Conservation (phyloP, 352 stramenopile species). For the Globisporangium carolinianum region DNA sequence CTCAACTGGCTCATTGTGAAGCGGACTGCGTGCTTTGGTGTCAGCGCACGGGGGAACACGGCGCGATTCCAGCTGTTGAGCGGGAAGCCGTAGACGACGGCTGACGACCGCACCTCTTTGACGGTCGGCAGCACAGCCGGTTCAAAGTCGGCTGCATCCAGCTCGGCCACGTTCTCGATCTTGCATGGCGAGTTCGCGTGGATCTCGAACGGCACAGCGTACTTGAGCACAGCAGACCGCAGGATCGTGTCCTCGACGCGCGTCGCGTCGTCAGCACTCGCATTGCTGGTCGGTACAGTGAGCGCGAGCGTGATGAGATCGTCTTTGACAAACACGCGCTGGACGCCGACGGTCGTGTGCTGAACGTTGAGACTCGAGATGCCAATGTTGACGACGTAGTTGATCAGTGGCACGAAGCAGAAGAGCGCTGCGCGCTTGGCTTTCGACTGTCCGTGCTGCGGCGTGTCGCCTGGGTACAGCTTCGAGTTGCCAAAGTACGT, state of each 20-base stretch:
- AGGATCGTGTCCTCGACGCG: constrained; percentile 11
- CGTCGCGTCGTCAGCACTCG: background rate
- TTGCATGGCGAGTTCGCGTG: constrained; percentile 3
- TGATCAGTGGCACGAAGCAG: constrained; percentile 4
- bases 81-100: constrained; percentile 8
- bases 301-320: constrained; percentile 5
- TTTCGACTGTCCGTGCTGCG: background rate
- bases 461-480: constrained; percentile 3
- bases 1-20: background rate
- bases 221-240: background rate
- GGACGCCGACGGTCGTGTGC: constrained; percentile 5
- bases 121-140: constrained; percentile 2
- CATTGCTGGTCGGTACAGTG: background rate
- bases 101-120: constrained; percentile 5
- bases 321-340: constrained; percentile 7
- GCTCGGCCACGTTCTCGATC: background rate
- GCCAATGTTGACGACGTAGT: constrained; percentile 4
- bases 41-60: background rate
- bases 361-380: constrained; percentile 6
- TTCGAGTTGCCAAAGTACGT: constrained; percentile 8
- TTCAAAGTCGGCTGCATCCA: background rate
- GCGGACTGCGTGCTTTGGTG: background rate
- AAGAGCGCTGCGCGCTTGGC: constrained; percentile 3
- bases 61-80: constrained; percentile 7
- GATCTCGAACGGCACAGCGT: constrained; percentile 10